phyloP scores from a whole-genome alignment of 331 rosid genomes.

The Malus hybrid region DNA sequence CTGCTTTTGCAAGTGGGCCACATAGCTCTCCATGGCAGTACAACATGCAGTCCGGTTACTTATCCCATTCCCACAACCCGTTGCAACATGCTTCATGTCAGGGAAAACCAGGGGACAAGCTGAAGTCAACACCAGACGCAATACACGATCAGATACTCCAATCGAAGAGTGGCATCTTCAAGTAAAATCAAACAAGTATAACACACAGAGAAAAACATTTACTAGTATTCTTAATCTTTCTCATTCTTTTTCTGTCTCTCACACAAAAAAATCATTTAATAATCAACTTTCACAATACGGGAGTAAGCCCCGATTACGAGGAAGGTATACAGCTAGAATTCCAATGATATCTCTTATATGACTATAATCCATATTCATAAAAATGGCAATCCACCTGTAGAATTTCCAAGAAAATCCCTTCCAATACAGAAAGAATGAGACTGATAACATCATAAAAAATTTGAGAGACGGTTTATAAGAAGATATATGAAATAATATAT shows the following conservation, averaged over 20 bases:
- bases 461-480: neutral
- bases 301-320: neutral
- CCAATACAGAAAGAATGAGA: neutral
- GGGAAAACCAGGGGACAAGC: constrained; percentile 87
- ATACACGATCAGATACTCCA: neutral
- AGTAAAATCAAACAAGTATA: neutral
- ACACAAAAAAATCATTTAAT: neutral
- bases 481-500: neutral
- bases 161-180: constrained; percentile 9
- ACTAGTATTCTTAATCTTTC: neutral
- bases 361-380: neutral
- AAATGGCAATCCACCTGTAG: neutral
- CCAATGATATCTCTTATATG: neutral
- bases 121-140: constrained; percentile 19
- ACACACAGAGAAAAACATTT: neutral
- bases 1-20: constrained; percentile 93
- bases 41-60: constrained; percentile 73
- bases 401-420: neutral
- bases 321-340: neutral
- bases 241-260: neutral
- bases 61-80: constrained; percentile 60
- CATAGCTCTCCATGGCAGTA: constrained; percentile 74
- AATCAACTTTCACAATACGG: neutral
- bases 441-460: neutral
- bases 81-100: constrained; percentile 48